phyloP scores from a whole-genome alignment of 176 grass and related monocot genomes.

The Oryza australiensis region DNA sequence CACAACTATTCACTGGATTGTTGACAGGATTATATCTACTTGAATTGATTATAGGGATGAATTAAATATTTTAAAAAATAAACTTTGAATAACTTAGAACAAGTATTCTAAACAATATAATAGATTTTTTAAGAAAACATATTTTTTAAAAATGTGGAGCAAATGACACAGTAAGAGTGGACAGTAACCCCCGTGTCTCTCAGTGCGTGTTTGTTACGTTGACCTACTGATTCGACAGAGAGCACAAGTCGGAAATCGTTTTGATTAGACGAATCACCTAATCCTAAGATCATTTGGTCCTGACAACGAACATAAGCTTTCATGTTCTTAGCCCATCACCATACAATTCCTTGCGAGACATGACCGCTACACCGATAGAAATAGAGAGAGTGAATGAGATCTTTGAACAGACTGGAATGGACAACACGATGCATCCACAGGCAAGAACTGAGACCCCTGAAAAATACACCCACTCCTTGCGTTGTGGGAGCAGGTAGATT shows the following conservation, averaged over 20 bases:
- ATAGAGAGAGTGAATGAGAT: not conserved
- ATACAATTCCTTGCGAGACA: not conserved
- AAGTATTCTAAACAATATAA: no score
- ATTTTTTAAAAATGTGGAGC: no score
- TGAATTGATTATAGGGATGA: no score
- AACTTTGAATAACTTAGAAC: no score
- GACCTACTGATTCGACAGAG: not conserved
- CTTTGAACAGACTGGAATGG: not conserved
- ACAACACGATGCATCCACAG: conserved; percentile 5
- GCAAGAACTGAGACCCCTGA: not conserved
- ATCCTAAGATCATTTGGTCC: not conserved
- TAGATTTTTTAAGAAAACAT: no score
- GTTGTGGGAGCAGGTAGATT: conserved; percentile 37
- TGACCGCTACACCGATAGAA: not conserved
- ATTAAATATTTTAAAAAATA: no score
- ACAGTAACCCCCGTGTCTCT: not conserved
- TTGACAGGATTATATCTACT: no score
- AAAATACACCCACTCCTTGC: conserved; percentile 27
- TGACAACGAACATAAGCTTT: not conserved
- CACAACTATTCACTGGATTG: no score
- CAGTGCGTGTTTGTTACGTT: not conserved
- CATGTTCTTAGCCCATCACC: not conserved
- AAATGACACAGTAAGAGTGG: no score
- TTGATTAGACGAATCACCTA: no score
- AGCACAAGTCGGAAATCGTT: not conserved